Evolutionary conservation across 805 yeast genomes (phyloP), one percentile per base, ranked within the genome.

Genomic region (Pichia heedii): DNA sequence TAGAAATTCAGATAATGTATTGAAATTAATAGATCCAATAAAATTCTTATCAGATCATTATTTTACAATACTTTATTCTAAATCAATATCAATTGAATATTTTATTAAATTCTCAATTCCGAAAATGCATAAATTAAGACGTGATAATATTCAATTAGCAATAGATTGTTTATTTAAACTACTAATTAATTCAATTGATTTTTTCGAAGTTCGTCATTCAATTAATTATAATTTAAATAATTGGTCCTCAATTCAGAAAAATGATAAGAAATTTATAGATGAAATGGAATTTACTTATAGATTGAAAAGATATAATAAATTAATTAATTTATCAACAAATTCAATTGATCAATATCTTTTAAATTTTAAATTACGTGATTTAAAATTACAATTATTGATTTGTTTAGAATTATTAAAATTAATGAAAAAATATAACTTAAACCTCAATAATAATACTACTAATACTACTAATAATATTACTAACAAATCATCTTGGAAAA

Each of bases 51-150:
- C 48, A 1, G 58, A 58, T 21, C 37, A 58, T 13, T 62, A 62
- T 41, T 56, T 51, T 26, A 45, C 57, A 1, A 50, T 55, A 8
- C 46, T 62, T 5, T 62, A 61, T 46, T 49, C 45, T 18, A 40
- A 42, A n/a, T 45, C 57, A 3, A 49, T 51, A 3, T 59, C 61
- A 12, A 26, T 61, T 7, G 60, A 58, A 41, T 54, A 54, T 38
- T 61, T 62, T 36, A 49, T 59, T 3, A 62, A 62, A 41, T 58
- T 63, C 2, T 53, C 64, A 1, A 37, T 62, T 7, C 57, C 66
- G 0, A 52, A 63, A 36, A 47, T 61, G 20, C 54, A 57, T 33
- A 41, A 59, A 2, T 43, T 61, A 8, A 45, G 63, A 4, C 54
- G 52, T 24, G 51, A 57, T 4, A 51, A 59, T 41, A 6, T 33